phyloP scores from a whole-genome alignment of 2,329 filamentous ascomycete genomes.

The Sarocladium kiliense region DNA sequence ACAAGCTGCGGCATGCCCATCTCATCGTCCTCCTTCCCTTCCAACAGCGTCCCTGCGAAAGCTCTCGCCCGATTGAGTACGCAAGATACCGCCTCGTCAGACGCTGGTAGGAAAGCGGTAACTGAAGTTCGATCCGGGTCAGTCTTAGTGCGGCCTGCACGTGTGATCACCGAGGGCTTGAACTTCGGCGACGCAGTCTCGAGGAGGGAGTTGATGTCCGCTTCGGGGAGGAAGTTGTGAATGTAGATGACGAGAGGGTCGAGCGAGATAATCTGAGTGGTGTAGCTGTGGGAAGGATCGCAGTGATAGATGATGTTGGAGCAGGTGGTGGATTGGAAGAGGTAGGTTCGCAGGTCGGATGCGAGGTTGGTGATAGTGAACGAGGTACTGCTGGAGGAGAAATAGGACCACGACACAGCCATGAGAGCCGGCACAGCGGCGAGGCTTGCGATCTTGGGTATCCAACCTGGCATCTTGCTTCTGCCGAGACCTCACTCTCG shows the following conservation, averaged over 20 bases:
- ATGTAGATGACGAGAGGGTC: constrained; percentile 8
- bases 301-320: neutral
- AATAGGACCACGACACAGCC: neutral
- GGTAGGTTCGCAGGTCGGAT: neutral
- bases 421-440: neutral
- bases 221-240: constrained; percentile 1
- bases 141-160: neutral
- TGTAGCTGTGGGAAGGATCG: constrained; percentile 2
- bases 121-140: constrained; percentile 1
- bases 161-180: constrained; percentile 1
- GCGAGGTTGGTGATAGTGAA: neutral
- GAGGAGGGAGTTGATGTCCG: constrained; percentile 2
- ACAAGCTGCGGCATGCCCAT: constrained; percentile 5
- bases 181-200: neutral
- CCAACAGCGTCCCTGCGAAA: neutral
- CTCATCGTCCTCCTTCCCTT: constrained; percentile 1
- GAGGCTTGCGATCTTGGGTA: neutral
- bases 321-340: neutral
- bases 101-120: neutral
- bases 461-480: constrained; percentile 4
- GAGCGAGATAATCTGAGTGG: neutral
- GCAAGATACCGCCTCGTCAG: neutral
- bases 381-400: neutral
- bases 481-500: no score
- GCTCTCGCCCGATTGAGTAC: neutral